Evolutionary conservation across 768 basidiomycete genomes (phyloP), one percentile per base, ranked within the genome.

Genomic region (Leccinum disarticulatum): DNA sequence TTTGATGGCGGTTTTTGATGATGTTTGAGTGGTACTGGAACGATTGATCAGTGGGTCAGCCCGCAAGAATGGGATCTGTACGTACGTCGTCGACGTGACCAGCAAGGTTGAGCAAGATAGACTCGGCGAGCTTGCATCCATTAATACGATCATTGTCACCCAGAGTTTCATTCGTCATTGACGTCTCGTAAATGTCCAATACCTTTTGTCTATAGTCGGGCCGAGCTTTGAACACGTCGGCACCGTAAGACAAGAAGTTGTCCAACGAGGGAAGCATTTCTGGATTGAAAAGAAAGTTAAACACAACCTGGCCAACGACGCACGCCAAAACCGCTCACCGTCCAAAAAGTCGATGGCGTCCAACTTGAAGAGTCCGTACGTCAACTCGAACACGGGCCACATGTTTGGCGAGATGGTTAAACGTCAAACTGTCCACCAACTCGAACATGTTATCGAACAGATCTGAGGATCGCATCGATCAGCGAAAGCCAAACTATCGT

Each of bases 211-310:
- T 82, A 76, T 95, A 95, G 64, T 92, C 89, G 1, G 83, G 73
- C 52, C 84, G 86, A 25, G 81, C 69, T 66, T 90, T 87, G 76
- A 95, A 87, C 15, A 85, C 76, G 14, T 93, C 90, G 27, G 83
- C 79, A 15, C 93, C 93, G 68, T 85, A 94, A 14, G 90, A 91
- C 55, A 96, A 79, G 70, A 93, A 91, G 79, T 95, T 95, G 77
- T 93, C 91, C 57, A 96, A 74, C 5, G 88, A 86, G 11, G 91
- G 91, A 27, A 93, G 81, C 91, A 94, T 95, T 70, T 95, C 93
- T 87, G 41, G 14, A 46, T n/a, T 46, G n/a, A 17, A 15, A 49
- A 52, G 8, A 19, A 31, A 7, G 10, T 35, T 57, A 25, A 60
- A 58, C 14, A 33, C 25, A 36, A 48, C 7, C 35, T 17, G 9